phyloP scores from a whole-genome alignment of 176 grass and related monocot species.

The Elymus sibiricus region DNA sequence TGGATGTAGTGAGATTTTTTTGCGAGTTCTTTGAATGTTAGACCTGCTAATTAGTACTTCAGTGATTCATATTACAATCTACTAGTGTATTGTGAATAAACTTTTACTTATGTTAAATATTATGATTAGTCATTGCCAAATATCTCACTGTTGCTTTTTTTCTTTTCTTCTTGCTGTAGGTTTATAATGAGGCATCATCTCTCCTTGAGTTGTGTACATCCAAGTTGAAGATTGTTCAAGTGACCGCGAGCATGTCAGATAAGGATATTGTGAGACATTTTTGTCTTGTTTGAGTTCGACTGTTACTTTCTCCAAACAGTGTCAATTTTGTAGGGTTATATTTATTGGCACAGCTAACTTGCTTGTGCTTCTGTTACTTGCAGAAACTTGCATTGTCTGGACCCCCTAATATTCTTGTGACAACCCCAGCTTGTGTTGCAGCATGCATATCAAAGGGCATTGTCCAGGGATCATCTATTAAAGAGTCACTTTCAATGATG shows the following conservation, averaged over 20 bases:
- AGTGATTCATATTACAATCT: neutral
- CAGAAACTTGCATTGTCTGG: constrained; percentile 63
- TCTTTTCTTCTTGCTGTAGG: constrained; percentile 31
- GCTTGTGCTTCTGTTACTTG: constrained; percentile 33
- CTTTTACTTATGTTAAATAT: neutral
- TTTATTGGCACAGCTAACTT: constrained; percentile 18
- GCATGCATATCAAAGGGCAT: constrained; percentile 84
- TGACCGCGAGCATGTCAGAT: constrained; percentile 66
- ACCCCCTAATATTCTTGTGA: constrained; percentile 82
- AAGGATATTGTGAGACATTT: constrained; percentile 69
- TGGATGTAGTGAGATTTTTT: neutral
- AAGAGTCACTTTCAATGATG: constrained; percentile 94
- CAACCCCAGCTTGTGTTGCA: constrained; percentile 91
- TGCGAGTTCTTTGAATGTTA: neutral
- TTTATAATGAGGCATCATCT: constrained; percentile 75
- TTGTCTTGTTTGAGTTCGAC: neutral
- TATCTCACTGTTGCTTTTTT: neutral
- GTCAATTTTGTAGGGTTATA: constrained; percentile 1
- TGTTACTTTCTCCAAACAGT: constrained; percentile 6
- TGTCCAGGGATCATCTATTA: constrained; percentile 64
- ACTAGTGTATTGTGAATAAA: neutral
- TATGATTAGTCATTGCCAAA: no score
- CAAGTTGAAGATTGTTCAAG: constrained; percentile 77
- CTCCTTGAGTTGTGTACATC: constrained; percentile 79
- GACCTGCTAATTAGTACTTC: neutral